A percentile compares a stretch with the other conserved stretches of the same genome.
Conservation (phyloP, 2,329 filamentous ascomycete species). For the Trichoderma simmonsii region DNA sequence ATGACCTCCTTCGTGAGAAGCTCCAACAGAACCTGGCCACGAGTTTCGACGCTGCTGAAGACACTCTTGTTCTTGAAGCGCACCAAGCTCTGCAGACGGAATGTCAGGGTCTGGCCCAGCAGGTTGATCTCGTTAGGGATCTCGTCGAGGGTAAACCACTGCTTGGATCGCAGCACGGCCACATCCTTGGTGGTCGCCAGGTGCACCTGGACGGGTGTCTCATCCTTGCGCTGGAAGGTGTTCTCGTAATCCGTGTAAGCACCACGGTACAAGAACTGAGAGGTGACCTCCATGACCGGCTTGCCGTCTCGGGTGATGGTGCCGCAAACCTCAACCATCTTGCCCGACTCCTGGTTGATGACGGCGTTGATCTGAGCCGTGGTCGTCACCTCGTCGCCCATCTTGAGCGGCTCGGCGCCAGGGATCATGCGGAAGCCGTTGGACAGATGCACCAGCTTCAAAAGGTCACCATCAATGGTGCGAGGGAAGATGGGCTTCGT, state of each 20-base stretch:
- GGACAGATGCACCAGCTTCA: constrained; percentile 94
- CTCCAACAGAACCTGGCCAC: constrained; percentile 89
- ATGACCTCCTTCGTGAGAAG: constrained; percentile 96
- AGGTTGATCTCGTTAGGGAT: constrained; percentile 72
- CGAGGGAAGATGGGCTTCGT: constrained; percentile 99
- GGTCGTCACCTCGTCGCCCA: constrained; percentile 87
- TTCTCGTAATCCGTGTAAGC: constrained; percentile 92
- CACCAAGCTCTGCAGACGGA: constrained; percentile 89
- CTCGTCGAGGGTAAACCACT: constrained; percentile 89
- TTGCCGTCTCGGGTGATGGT: constrained; percentile 82
- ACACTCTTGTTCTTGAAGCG: constrained; percentile 93
- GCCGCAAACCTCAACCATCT: constrained; percentile 99
- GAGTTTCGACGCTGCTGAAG: constrained; percentile 87
- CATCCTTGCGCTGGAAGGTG: constrained; percentile 96
- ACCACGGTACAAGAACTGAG: constrained; percentile 95
- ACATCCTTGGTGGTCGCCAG: constrained; percentile 86
- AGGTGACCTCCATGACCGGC: constrained; percentile 96
- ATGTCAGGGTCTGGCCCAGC: constrained; percentile 87
- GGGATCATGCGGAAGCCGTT: constrained; percentile 99
- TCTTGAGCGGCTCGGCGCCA: constrained; percentile 90
- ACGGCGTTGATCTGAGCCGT: constrained; percentile 96
- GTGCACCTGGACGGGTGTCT: constrained; percentile 92
- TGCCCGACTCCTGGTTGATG: constrained; percentile 95
- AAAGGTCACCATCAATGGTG: constrained; percentile 89
- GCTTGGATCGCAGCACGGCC: constrained; percentile 89